Conservation (phyloP, 176 grass and related monocot genomes). For the Saccharum spontaneum region DNA sequence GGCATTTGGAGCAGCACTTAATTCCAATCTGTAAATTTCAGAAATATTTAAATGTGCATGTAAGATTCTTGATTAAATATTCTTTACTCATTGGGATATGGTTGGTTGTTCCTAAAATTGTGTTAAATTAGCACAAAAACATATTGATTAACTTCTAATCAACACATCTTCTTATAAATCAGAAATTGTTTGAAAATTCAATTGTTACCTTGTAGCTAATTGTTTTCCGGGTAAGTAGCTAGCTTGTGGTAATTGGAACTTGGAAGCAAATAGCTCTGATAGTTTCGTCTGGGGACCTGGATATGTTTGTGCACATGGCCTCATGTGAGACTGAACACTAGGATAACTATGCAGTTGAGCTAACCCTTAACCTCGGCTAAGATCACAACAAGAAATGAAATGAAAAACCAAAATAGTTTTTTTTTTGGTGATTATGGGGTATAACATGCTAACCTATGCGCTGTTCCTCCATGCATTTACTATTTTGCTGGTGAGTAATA, state of each 20-base stretch:
- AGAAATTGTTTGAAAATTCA: conserved; percentile 15
- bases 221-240: not conserved
- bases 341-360: conserved; percentile 5
- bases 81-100: not conserved
- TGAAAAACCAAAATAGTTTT: conserved; percentile 24
- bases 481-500: conserved; percentile 9
- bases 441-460: not conserved
- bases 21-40: conserved; percentile 6
- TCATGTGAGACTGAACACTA: not conserved
- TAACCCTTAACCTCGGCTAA: not conserved
- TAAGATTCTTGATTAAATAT: conserved; percentile 6
- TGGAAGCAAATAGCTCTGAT: not conserved
- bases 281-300: not conserved
- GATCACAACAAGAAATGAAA: not conserved
- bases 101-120: not conserved
- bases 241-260: not conserved
- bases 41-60: not conserved
- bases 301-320: not conserved
- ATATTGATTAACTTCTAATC: not conserved
- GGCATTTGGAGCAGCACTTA: not conserved
- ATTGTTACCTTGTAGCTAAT: not conserved
- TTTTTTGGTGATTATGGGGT: not conserved
- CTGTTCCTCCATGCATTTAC: not conserved
- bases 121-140: not conserved
- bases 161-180: conserved; percentile 2